phyloP scores from a whole-genome alignment of 2,329 filamentous ascomycete species.

The Ophiostoma angusticollis region DNA sequence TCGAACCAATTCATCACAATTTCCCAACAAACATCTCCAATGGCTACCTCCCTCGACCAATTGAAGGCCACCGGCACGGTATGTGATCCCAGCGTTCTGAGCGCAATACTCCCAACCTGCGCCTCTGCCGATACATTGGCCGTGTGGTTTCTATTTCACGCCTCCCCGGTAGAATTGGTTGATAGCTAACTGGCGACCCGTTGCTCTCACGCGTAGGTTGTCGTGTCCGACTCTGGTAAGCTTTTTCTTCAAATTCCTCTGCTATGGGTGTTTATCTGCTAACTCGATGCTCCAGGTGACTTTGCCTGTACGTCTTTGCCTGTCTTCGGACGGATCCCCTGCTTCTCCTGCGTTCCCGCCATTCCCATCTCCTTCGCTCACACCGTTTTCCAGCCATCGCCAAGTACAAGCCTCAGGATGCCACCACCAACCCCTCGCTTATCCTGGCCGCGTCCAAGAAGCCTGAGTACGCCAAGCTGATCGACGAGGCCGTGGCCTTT shows the following conservation, averaged over 20 bases:
- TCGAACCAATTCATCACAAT: slow-evolving; percentile 6
- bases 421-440: slow-evolving; percentile 97
- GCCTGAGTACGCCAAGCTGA: slow-evolving; percentile 84
- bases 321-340: too few relatives aligned
- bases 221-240: slow-evolving; percentile 93
- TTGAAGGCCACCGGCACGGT: slow-evolving; percentile 95
- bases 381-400: slow-evolving; percentile 57
- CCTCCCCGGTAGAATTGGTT: neutral
- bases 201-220: slow-evolving; percentile 44
- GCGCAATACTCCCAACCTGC: neutral
- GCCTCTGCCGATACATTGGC: too few relatives aligned
- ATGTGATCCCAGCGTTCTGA: slow-evolving; percentile 30
- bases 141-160: too few relatives aligned
- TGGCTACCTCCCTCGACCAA: slow-evolving; percentile 89
- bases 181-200: slow-evolving; percentile 15
- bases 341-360: too few relatives aligned
- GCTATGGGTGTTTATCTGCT: slow-evolving; percentile 17
- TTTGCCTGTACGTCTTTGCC: slow-evolving; percentile 63
- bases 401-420: slow-evolving; percentile 99
- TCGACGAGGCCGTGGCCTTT: slow-evolving; percentile 72
- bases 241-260: slow-evolving; percentile 6
- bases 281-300: slow-evolving; percentile 43
- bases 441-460: slow-evolving; percentile 98
- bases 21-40: slow-evolving; percentile 26
- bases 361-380: neutral